A percentile compares a stretch with the other conserved stretches of the same genome.
phyloP scores from a whole-genome alignment of 2,329 filamentous ascomycete species.

The Claviceps arundinis region DNA sequence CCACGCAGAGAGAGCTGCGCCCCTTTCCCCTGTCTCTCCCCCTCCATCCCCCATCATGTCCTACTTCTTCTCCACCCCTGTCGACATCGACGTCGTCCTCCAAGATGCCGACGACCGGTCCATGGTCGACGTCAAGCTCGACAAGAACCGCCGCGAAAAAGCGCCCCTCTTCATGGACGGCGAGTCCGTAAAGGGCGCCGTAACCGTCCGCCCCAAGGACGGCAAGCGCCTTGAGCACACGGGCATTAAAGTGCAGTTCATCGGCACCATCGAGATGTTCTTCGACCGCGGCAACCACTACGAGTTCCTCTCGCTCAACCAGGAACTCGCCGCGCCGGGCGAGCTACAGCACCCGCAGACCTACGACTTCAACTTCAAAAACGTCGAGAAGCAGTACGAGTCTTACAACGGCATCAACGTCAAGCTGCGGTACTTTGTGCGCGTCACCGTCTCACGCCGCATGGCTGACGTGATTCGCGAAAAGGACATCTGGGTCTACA shows the following conservation, averaged over 20 bases:
- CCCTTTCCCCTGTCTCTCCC: neutral
- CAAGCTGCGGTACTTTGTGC: slow-evolving; percentile 94
- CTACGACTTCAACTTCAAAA: slow-evolving; percentile 99
- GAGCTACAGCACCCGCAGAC: slow-evolving; percentile 98
- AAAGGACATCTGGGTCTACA: slow-evolving; percentile 99
- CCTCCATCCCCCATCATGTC: slow-evolving; percentile 52
- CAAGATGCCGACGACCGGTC: slow-evolving; percentile 88
- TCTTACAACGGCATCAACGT: slow-evolving; percentile 99
- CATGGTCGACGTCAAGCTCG: slow-evolving; percentile 94
- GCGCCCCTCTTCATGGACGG: slow-evolving; percentile 95
- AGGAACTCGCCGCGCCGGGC: slow-evolving; percentile 90
- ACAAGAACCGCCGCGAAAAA: slow-evolving; percentile 95
- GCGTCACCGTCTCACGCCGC: slow-evolving; percentile 87
- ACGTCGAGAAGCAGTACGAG: slow-evolving; percentile 99
- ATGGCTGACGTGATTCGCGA: slow-evolving; percentile 98
- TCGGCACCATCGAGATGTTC: slow-evolving; percentile 99
- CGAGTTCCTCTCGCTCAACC: slow-evolving; percentile 93
- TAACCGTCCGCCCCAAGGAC: slow-evolving; percentile 93
- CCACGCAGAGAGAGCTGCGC: neutral
- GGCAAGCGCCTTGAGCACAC: slow-evolving; percentile 96
- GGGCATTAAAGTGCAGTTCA: slow-evolving; percentile 99
- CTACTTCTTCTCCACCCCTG: slow-evolving; percentile 94
- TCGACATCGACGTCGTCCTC: slow-evolving; percentile 97
- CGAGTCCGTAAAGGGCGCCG: slow-evolving; percentile 91
- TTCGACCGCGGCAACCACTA: slow-evolving; percentile 98